phyloP scores from a whole-genome alignment of 2,329 filamentous ascomycete species.

The Ophiocordyceps sinensis region DNA sequence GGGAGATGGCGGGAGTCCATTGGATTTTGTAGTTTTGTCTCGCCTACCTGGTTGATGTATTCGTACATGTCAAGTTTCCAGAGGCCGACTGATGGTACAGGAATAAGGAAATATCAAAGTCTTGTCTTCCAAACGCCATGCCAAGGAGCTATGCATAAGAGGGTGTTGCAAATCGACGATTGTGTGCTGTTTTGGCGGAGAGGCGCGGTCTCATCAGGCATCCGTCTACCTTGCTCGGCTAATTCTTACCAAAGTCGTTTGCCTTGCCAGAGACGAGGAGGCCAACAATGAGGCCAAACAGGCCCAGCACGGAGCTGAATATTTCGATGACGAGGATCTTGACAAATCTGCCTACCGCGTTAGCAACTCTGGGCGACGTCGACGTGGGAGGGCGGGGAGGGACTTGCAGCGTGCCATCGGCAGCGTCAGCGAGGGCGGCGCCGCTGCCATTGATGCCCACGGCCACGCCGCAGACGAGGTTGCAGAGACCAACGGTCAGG shows the following conservation, averaged over 20 bases:
- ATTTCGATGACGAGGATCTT: slow-evolving; percentile 99
- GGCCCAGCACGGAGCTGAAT: slow-evolving; percentile 91
- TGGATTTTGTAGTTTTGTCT: slow-evolving; percentile 1
- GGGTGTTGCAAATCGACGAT: background rate
- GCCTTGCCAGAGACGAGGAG: slow-evolving; percentile 79
- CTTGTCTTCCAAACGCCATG: slow-evolving; percentile 25
- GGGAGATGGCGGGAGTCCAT: background rate
- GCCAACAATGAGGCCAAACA: slow-evolving; percentile 93
- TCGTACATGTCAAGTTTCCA: slow-evolving; percentile 16
- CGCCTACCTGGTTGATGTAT: slow-evolving; percentile 14
- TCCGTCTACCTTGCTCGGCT: background rate
- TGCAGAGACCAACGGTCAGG: slow-evolving; percentile 87
- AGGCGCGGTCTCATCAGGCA: background rate
- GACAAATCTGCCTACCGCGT: slow-evolving; percentile 55
- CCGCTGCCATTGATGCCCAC: slow-evolving; percentile 98
- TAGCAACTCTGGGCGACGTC: background rate
- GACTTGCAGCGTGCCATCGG: slow-evolving; percentile 74
- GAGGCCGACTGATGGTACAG: slow-evolving; percentile 19
- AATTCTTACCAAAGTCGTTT: slow-evolving; percentile 12
- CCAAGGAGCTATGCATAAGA: slow-evolving; percentile 21
- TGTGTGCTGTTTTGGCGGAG: background rate
- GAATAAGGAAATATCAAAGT: slow-evolving; percentile 9
- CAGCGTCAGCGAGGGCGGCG: slow-evolving; percentile 88
- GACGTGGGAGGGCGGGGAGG: background rate
- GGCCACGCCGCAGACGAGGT: slow-evolving; percentile 87